Conservation (phyloP, 805 yeast species). For the Yamadazyma olivae region DNA sequence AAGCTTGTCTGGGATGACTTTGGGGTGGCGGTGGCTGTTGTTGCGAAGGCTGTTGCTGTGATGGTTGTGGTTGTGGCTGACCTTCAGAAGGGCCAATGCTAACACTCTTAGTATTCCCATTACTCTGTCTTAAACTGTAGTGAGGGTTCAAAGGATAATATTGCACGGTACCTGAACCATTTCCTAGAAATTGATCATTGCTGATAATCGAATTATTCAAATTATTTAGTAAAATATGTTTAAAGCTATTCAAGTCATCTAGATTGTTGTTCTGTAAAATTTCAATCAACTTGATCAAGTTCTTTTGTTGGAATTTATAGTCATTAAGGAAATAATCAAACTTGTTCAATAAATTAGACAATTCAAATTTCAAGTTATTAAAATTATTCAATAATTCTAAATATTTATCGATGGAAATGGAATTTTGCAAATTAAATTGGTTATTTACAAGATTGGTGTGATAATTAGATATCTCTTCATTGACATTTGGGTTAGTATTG, state of each 20-base stretch:
- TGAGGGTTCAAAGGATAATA: conserved; percentile 10
- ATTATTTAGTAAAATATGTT: conserved; percentile 9
- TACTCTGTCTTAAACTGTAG: conserved; percentile 5
- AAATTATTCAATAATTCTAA: conserved; percentile 13
- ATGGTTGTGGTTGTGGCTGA: background rate
- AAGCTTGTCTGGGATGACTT: background rate
- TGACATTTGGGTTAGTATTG: background rate
- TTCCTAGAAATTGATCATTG: conserved; percentile 2
- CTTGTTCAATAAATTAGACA: conserved; percentile 12
- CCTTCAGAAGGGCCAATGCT: conserved; percentile 4
- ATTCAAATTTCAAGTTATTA: conserved; percentile 13
- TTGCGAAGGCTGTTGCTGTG: background rate
- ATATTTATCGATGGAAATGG: conserved; percentile 13
- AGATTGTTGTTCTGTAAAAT: conserved; percentile 12
- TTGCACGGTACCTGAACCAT: conserved; percentile 2
- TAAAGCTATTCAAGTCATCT: conserved; percentile 13
- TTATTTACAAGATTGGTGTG: conserved; percentile 2
- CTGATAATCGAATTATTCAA: conserved; percentile 9
- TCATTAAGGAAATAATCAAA: conserved; percentile 15
- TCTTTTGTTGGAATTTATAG: conserved; percentile 14
- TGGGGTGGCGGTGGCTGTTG: background rate
- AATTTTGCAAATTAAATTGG: conserved; percentile 6
- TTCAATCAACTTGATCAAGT: conserved; percentile 13
- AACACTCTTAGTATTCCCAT: conserved; percentile 2
- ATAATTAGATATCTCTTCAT: conserved; percentile 5